Base-by-base conservation (phyloP, 1,284 basidiomycete species). In the Microbotryomycetes sp. region DNA sequence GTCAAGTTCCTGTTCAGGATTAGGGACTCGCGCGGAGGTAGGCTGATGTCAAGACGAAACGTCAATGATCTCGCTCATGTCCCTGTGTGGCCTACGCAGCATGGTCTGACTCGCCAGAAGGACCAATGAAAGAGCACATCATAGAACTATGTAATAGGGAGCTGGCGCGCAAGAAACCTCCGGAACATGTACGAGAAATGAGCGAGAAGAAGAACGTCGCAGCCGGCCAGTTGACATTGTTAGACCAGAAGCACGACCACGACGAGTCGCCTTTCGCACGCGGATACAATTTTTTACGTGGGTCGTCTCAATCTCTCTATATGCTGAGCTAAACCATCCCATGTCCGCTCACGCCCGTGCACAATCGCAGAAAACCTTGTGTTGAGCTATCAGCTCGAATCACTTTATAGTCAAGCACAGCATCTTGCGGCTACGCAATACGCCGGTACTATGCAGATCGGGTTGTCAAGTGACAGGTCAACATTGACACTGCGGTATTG, bases 1-100 rank as follows among this genome's bases (percentile, higher is more conserved):
- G 82, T 88, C 1, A 84, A 86, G 69, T 92, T 90, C 69, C 77
- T 87, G 31, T 84, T 91, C 63, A 82, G 77, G n/a, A 80, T 89
- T 6, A 25, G 86, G 85, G 32, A 70, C 36, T 50, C 60, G 12
- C 26, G 59, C 45, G 60, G 71, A 51, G 49, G 60, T 63, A 25
- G 23, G 66, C 25, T 49, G 45, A 19, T 46, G 19, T 25, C 28
- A 14, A 51, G 53, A 4, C 32, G 6, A 46, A 23, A 22, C 3
- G n/a, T n/a, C n/a, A n/a, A n/a, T n/a, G n/a, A n/a, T n/a, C n/a
- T n/a, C n/a, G n/a, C n/a, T n/a, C n/a, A n/a, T n/a, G n/a, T n/a
- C n/a, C n/a, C n/a, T n/a, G n/a, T n/a, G n/a, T n/a, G n/a, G 9
- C 6, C 3, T 26, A 5, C 16, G 7, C 60, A 73, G 73, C 60